Evolutionary conservation across 2,329 filamentous ascomycete genomes (phyloP), one percentile per base, ranked within the genome.

Genomic region (Leptoxyphium fumago): DNA sequence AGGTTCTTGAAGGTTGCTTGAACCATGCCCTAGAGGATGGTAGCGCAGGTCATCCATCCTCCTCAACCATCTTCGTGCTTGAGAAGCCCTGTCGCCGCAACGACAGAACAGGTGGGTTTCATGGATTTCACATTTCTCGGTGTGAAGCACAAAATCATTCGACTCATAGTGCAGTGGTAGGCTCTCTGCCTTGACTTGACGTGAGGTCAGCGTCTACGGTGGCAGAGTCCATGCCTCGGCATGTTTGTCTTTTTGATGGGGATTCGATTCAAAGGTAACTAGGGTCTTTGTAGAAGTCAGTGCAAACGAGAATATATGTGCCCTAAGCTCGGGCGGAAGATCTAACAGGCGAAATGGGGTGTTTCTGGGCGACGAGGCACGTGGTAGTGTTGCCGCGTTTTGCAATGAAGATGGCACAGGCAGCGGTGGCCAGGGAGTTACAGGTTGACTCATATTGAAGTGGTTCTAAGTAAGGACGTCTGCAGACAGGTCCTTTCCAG

Each of bases 61-160:
- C 3, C 40, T 30, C 10, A 59, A 46, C 58, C 58, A 61, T 7
- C 39, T 38, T n/a, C 42, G 41, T 2, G 52, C 51, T 26, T 60
- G 53, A 10, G 50, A 46, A 18, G 48, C 48, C 48, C 57, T 57
- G 29, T 46, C 30, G 9, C 15, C 32, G 4, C 32, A 36, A 5
- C 9, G 11, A 13, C 32, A 9, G 4, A 13, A 15, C 32, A 13
- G 15, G 9, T 15, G 3, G 32, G 3, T 36, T 13, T 9, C 32
- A 36, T 9, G 4, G 13, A 15, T 13, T 15, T 36, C 32, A 15
- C 4, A 9, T n/a, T 44, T 51, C 44, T 60, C 55, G 9, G 55
- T 56, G 45, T 59, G 55, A 2, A 61, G 40, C 15, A 59, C 45
- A 46, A 60, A 58, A 29, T 46, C 43, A 41, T 59, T 59, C 47